Percentiles rank a stretch among this genome's conserved stretches.
Conservation (phyloP, 257 asterid species). For the Linaria vulgaris region DNA sequence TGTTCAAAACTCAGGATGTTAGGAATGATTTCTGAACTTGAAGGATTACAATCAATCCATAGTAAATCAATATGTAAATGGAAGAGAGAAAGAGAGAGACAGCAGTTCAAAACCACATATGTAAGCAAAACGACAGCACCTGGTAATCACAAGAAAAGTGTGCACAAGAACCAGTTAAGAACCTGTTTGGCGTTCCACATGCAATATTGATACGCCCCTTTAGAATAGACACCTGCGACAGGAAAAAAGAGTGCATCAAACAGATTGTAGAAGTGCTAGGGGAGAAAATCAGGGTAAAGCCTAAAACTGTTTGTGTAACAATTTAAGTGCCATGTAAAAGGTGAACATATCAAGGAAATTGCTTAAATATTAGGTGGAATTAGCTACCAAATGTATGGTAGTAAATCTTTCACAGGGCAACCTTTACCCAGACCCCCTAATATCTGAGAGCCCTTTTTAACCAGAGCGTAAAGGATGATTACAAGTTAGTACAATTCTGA, state of each 20-base stretch:
- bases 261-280: slow-evolving; percentile 11
- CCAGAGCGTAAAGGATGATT: too few species aligned
- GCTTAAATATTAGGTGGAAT: background rate
- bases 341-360: slow-evolving; percentile 10
- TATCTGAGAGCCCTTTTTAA: too few species aligned
- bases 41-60: slow-evolving; percentile 2
- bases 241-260: slow-evolving; percentile 5
- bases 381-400: too few species aligned
- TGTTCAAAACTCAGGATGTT: background rate
- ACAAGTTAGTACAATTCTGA: background rate
- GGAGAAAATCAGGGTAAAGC: slow-evolving; percentile 1
- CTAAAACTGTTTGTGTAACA: background rate
- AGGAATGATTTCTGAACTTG: slow-evolving; percentile 14
- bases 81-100: background rate
- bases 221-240: slow-evolving; percentile 57
- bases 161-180: background rate
- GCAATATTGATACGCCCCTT: slow-evolving; percentile 86
- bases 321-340: background rate
- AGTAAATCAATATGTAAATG: slow-evolving; percentile 9
- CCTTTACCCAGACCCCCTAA: too few species aligned
- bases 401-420: too few species aligned
- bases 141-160: slow-evolving; percentile 10
- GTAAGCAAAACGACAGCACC: background rate
- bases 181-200: slow-evolving; percentile 98
- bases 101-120: background rate